Evolutionary conservation across 2,329 filamentous ascomycete genomes (phyloP).

Genomic region (Xylariaceae sp.): DNA sequence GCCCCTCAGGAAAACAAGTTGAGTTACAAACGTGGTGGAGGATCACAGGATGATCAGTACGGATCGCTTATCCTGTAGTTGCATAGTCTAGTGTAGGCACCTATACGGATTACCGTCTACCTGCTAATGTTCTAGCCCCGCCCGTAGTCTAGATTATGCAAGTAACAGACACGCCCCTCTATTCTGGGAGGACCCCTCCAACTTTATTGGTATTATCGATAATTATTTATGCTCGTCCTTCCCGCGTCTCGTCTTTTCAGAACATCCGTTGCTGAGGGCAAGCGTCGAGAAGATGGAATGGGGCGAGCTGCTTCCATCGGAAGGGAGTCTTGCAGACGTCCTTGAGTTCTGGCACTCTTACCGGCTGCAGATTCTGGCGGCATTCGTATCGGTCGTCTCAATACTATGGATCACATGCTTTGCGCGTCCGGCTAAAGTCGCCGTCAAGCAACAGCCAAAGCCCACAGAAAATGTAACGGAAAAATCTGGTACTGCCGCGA

Average conservation of each 20-base stretch:
- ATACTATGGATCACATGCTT: slow-evolving; percentile 12
- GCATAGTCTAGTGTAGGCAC: too few relatives aligned
- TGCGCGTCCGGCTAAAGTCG: slow-evolving; percentile 21
- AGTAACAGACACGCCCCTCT: slow-evolving; percentile 5
- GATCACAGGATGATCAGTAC: too few relatives aligned
- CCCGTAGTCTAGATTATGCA: too few relatives aligned
- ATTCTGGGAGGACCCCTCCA: slow-evolving; percentile 9
- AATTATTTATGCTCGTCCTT: not conserved
- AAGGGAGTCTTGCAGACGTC: slow-evolving; percentile 6
- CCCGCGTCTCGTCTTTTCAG: not conserved
- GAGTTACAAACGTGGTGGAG: too few relatives aligned
- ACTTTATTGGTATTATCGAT: slow-evolving; percentile 1
- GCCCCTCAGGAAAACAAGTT: too few relatives aligned
- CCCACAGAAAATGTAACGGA: slow-evolving; percentile 12
- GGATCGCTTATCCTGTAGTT: too few relatives aligned
- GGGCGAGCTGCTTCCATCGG: not conserved
- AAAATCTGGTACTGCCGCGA: slow-evolving; percentile 2
- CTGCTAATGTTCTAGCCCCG: too few relatives aligned
- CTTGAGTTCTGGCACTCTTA: slow-evolving; percentile 20
- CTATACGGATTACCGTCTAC: too few relatives aligned
- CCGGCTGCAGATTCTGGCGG: slow-evolving; percentile 15
- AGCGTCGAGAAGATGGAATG: slow-evolving; percentile 6
- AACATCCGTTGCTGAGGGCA: slow-evolving; percentile 8
- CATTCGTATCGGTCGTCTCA: slow-evolving; percentile 9
- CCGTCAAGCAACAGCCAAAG: slow-evolving; percentile 24